Conservation (phyloP, 2,329 filamentous ascomycete genomes). For the Penicillium digitatum region DNA sequence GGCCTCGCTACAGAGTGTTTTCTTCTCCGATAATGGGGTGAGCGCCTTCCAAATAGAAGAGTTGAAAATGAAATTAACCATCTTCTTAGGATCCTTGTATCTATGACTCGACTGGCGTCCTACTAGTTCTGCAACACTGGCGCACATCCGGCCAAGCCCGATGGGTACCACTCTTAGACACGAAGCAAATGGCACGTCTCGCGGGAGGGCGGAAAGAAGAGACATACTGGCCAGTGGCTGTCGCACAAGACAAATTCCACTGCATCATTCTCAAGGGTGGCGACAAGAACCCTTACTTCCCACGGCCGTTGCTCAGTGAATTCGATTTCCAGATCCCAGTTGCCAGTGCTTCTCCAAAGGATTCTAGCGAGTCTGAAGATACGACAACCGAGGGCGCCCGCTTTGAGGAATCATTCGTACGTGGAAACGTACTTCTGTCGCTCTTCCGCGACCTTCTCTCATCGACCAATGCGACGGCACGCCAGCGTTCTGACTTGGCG, state of each 20-base stretch:
- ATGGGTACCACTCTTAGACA: constrained; percentile 92
- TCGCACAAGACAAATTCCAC: constrained; percentile 87
- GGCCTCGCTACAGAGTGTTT: constrained; percentile 71
- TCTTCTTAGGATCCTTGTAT: constrained; percentile 76
- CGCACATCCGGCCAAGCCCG: constrained; percentile 75
- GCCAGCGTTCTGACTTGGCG: constrained; percentile 64
- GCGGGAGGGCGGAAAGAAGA: constrained; percentile 82
- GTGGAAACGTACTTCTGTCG: constrained; percentile 65
- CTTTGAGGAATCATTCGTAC: constrained; percentile 78
- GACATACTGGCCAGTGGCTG: constrained; percentile 90
- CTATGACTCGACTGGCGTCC: constrained; percentile 86
- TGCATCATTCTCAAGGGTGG: constrained; percentile 98
- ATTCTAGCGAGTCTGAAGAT: constrained; percentile 36
- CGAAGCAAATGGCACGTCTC: constrained; percentile 74
- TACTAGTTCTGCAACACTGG: constrained; percentile 89
- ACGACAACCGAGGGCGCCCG: constrained; percentile 41
- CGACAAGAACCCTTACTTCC: constrained; percentile 90
- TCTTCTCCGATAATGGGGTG: constrained; percentile 89
- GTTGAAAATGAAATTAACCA: constrained; percentile 5
- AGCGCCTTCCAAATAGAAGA: constrained; percentile 29
- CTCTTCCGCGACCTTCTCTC: constrained; percentile 73
- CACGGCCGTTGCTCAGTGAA: constrained; percentile 80
- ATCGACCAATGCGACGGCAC: constrained; percentile 59
- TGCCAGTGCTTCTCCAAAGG: constrained; percentile 50
- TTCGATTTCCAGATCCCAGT: constrained; percentile 89